Conservation (phyloP, 495 filamentous ascomycete species). For the Gamarada debralockiae region DNA sequence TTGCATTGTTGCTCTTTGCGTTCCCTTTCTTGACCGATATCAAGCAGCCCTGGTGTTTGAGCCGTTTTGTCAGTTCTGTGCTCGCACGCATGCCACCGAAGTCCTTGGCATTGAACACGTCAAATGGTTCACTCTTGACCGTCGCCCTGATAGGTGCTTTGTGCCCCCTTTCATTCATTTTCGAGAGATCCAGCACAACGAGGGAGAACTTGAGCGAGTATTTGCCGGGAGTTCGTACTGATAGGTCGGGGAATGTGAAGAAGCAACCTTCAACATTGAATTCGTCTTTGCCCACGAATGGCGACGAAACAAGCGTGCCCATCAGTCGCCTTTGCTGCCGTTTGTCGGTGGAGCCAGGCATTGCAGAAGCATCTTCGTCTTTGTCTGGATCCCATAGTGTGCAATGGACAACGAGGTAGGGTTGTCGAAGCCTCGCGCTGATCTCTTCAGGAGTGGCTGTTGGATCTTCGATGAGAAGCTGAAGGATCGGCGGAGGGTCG, state of each 20-base stretch:
- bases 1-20: slow-evolving; percentile 41
- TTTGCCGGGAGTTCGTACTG: slow-evolving; percentile 78
- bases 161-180: slow-evolving; percentile 17
- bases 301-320: slow-evolving; percentile 72
- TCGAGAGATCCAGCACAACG: slow-evolving; percentile 66
- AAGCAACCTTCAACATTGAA: slow-evolving; percentile 70
- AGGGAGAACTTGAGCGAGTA: slow-evolving; percentile 86
- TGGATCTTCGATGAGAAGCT: slow-evolving; percentile 70
- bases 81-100: slow-evolving; percentile 89
- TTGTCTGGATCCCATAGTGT: slow-evolving; percentile 62
- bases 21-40: slow-evolving; percentile 84
- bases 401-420: slow-evolving; percentile 82
- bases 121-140: slow-evolving; percentile 74
- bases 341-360: slow-evolving; percentile 46
- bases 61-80: slow-evolving; percentile 60
- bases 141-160: slow-evolving; percentile 60
- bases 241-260: slow-evolving; percentile 94
- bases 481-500: slow-evolving; percentile 92
- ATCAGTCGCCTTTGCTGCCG: slow-evolving; percentile 65
- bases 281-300: slow-evolving; percentile 68
- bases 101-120: slow-evolving; percentile 93
- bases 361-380: slow-evolving; percentile 54
- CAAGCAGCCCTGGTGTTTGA: slow-evolving; percentile 71
- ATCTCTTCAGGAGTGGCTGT: slow-evolving; percentile 49
- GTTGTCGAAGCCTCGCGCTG: slow-evolving; percentile 60